Evolutionary conservation across 805 yeast species (phyloP).

Genomic region (Barnettozyma populi): DNA sequence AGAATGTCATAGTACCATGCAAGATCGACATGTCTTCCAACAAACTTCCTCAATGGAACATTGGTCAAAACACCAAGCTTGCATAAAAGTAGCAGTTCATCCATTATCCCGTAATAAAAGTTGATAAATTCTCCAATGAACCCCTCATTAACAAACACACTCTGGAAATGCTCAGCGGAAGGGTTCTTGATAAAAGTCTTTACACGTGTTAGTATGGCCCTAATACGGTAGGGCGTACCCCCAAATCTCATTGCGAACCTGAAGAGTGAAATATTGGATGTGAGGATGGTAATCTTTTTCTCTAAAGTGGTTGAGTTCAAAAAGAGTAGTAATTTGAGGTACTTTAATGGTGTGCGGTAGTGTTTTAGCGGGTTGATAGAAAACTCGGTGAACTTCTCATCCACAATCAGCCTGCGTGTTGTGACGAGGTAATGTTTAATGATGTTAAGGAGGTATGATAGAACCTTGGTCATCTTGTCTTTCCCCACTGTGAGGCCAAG

Average conservation of each 20-base stretch:
- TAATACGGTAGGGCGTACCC: conserved; percentile 55
- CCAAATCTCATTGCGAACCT: conserved; percentile 71
- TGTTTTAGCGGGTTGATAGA: conserved; percentile 25
- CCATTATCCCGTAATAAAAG: conserved; percentile 59
- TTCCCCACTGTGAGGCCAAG: conserved; percentile 58
- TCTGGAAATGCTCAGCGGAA: conserved; percentile 18
- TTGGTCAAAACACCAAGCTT: conserved; percentile 45
- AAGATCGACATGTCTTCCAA: conserved; percentile 52
- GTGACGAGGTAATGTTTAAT: conserved; percentile 42
- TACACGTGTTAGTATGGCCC: conserved; percentile 33
- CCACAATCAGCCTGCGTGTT: conserved; percentile 28
- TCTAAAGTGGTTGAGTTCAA: conserved; percentile 28
- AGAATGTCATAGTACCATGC: conserved; percentile 69
- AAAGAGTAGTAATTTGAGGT: conserved; percentile 20
- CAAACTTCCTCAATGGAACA: conserved; percentile 32
- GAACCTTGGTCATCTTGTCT: conserved; percentile 62
- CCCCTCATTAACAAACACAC: conserved; percentile 36
- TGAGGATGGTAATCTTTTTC: conserved; percentile 38
- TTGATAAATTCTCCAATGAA: conserved; percentile 48
- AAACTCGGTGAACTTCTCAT: conserved; percentile 25
- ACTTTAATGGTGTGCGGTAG: conserved; percentile 22
- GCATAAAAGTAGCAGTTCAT: conserved; percentile 54
- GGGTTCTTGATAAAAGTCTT: conserved; percentile 17
- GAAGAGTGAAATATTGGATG: conserved; percentile 45
- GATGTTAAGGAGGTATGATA: conserved; percentile 54